Evolutionary conservation across 139 green algal genomes (phyloP), one percentile per base, ranked within the genome.

Genomic region (Coelastrella sp.): DNA sequence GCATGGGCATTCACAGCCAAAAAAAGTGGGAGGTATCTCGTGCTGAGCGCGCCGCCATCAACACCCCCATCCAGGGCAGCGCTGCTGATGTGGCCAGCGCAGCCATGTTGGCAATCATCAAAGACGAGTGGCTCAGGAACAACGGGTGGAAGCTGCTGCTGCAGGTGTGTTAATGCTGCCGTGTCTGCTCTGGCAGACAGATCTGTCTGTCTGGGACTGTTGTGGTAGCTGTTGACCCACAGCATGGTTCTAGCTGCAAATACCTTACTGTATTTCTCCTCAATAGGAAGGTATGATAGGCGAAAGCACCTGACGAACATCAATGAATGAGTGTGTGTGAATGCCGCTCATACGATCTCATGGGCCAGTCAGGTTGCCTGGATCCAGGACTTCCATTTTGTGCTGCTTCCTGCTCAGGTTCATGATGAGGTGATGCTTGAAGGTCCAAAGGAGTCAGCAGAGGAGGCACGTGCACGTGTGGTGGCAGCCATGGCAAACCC

Each of bases 391-490:
- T n/a, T 22, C 70, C 17, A 8, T 78, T 25, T n/a, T n/a, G 17
- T 78, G 35, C 79, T 72, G 17, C 20, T 70, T 35, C 8, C 7
- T 10, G 8, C 72, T 78, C 93, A 97, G 94, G 96, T 99, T 58
- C 97, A 99, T 90, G 98, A 99, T 84, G 98, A 99, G 94, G 97
- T 99, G 4, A 99, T 99, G 89, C 86, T 99, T 84, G 98, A 99
- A 90, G 98, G 98, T 7, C 98, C 98, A 6, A 91, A 94, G 65
- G 96, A 97, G 85, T 93, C 84, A 17, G 93, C 94, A 11, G 93
- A 97, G 25, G 88, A 94, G 22, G 98, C 98, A 12, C 91, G 95
- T 80, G 12, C 88, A 56, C 85, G 97, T 57, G 97, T 99, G 24
- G 89, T 98, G 25, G 15, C 93, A 4, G 96, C 94, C 93, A 99